Base-by-base conservation (phyloP, 1,284 basidiomycete species). In the Omphalotus olearius region DNA sequence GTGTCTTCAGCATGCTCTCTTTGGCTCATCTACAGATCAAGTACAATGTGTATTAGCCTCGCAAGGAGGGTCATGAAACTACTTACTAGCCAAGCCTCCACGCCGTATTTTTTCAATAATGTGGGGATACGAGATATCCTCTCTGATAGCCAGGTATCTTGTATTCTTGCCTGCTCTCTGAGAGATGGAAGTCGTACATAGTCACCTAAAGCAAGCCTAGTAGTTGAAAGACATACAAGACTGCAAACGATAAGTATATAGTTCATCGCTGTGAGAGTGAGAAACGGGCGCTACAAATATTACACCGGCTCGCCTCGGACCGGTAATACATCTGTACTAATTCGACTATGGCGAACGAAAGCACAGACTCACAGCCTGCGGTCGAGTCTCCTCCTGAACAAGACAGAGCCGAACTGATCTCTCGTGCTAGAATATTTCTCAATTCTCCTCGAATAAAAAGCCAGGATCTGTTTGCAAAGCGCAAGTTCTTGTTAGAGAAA, bases 401-500 rank as follows among this genome's bases (percentile, higher is more conserved):
- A 25, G 52, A 63, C 58, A 57, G 68, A 52, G 42, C 63, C 50
- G 76, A 81, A 42, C 71, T 90, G 6, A 57, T 90, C 25, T 60
- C 75, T 23, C 78, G 73, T 49, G 88, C 87, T 5, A 76, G 82
- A 39, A 59, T 72, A 6, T 90, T 90, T 64, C 70, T 90, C 9
- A 64, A 43, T 41, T 85, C 88, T 2, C 80, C 85, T 4, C 80
- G 85, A 60, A 74, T 88, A 36, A 70, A 74, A 13, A 65, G 77
- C 48, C 83, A 88, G 59, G 80, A 86, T 59, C 48, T 64, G 0
- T 53, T 62, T 1, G 72, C 77, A 5, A 88, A 88, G 61, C 76
- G 80, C 6, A 66, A 68, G 46, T 90, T 93, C 53, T 74, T 93
- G 13, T 59, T 60, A 0, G 87, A 90, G 60, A 88, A 91, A 59